phyloP scores from a whole-genome alignment of 2,329 filamentous ascomycete species.

The Blumeriella jaapii region DNA sequence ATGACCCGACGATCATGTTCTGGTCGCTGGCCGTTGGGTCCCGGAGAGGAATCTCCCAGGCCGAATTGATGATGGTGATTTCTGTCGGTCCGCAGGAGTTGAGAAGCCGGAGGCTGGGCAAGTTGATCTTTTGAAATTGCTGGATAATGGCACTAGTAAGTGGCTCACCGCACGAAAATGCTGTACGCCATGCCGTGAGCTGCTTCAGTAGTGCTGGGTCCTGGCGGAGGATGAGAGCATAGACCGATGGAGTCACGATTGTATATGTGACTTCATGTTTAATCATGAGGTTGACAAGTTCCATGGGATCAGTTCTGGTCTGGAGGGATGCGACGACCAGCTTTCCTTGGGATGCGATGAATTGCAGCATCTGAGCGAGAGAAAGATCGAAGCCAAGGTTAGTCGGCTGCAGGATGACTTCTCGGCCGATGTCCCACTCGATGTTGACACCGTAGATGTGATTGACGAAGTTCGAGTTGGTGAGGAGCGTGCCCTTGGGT shows the following conservation, averaged over 20 bases:
- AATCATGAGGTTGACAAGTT: constrained; percentile 13
- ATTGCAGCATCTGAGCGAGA: constrained; percentile 12
- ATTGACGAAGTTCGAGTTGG: constrained; percentile 18
- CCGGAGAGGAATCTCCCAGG: constrained; percentile 8
- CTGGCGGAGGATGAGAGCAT: constrained; percentile 10
- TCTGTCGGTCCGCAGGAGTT: constrained; percentile 19
- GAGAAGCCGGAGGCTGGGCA: constrained; percentile 10
- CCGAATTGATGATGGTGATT: constrained; percentile 8
- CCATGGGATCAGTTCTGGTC: constrained; percentile 12
- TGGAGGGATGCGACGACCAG: constrained; percentile 10
- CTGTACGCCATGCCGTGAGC: constrained; percentile 15
- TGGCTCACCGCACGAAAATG: constrained; percentile 22
- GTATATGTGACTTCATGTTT: constrained; percentile 15
- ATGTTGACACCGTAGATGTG: constrained; percentile 15
- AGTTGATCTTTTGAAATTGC: constrained; percentile 11
- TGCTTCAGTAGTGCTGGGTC: constrained; percentile 5
- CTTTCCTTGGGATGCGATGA: constrained; percentile 11
- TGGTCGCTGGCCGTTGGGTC: constrained; percentile 9
- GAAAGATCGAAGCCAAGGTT: constrained; percentile 16
- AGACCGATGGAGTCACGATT: constrained; percentile 18
- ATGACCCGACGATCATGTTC: constrained; percentile 3
- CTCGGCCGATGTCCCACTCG: constrained; percentile 6
- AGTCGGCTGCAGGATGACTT: constrained; percentile 16
- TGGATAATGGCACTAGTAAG: constrained; percentile 17
- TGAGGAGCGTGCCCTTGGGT: constrained; percentile 33